Base-by-base conservation (phyloP, 164 flowering plant genomes). In the Annona squamosa region DNA sequence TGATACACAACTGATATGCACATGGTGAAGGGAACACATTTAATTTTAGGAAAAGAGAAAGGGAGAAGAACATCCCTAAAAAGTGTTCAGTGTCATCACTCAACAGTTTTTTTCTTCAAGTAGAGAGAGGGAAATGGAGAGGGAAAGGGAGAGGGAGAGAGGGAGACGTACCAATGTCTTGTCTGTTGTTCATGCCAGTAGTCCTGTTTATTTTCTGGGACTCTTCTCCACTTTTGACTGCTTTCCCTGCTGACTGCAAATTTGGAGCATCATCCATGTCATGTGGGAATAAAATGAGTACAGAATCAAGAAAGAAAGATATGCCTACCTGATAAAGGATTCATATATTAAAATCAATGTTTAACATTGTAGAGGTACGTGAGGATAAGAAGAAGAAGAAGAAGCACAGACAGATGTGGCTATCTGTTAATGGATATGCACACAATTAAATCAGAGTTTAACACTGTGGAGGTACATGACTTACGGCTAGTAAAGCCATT, bases 401-500 rank as follows among this genome's bases (percentile, higher is more conserved):
- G 26, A 63, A 63, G 5, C 37, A 26, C 37, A 26, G 37, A 0
- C 37, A 26, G 37, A 26, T 26, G 10, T 26, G 5, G 52, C 52
- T 57, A 26, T 6, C 12, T 52, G 45, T 46, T 41, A 6, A 74
- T 67, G 69, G 44, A 18, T 46, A 48, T 57, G 3, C 62, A 48
- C 18, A 56, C 37, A n/a, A 3, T 52, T 52, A 10, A 52, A 52
- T 52, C 59, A 52, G 13, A 52, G 59, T 52, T 52, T 59, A 52
- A 65, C 43, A 18, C 42, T 74, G 48, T 0, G 78, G 69, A 57
- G 47, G 7, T 12, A 46, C 57, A 71, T 68, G 71, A 87, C 98
- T 89, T 77, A 94, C 99, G 48, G 94, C 98, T 68, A 94, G 84
- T 76, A 94, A 83, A 69, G 94, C 90, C 97, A 94, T 92, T 19